Percentiles rank a stretch among this genome's conserved stretches.
Conservation (phyloP, 2,329 filamentous ascomycete genomes). For the Elsinoe australis region DNA sequence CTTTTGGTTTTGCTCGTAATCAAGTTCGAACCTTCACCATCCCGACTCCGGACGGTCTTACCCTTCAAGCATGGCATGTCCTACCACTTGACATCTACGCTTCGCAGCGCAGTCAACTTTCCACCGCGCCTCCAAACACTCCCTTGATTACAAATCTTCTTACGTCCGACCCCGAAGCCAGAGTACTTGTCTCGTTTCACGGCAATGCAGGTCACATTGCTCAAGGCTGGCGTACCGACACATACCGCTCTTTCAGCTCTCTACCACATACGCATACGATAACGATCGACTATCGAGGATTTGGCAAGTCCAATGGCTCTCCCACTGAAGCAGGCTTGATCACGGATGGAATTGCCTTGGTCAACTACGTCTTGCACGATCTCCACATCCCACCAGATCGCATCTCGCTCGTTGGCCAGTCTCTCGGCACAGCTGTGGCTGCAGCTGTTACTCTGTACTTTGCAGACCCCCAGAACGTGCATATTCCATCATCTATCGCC, state of each 20-base stretch:
- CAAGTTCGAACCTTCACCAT: constrained; percentile 84
- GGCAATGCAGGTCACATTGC: constrained; percentile 82
- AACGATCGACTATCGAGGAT: constrained; percentile 87
- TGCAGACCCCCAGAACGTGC: constrained; percentile 27
- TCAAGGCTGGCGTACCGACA: constrained; percentile 65
- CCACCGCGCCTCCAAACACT: constrained; percentile 45
- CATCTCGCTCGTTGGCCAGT: constrained; percentile 79
- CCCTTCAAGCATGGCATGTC: constrained; percentile 83
- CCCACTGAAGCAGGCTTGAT: constrained; percentile 78
- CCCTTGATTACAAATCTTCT: constrained; percentile 44
- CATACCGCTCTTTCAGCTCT: constrained; percentile 68
- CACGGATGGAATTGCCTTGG: constrained; percentile 63
- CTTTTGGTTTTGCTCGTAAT: constrained; percentile 78
- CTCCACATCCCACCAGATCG: constrained; percentile 59
- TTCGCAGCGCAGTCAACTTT: constrained; percentile 57
- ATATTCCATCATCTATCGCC: constrained; percentile 4
- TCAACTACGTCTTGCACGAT: constrained; percentile 62
- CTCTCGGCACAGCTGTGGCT: constrained; percentile 77
- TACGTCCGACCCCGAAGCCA: constrained; percentile 44
- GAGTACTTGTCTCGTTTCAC: constrained; percentile 47
- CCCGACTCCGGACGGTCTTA: constrained; percentile 64
- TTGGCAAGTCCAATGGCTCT: constrained; percentile 68
- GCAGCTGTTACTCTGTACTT: constrained; percentile 67
- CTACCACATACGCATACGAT: constrained; percentile 70
- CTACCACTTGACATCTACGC: constrained; percentile 70